These are phyloP conservation scores for Pythium sp. DNA, from an alignment of 352 stramenopile genomes.

Conservation along the genomic window DNA sequence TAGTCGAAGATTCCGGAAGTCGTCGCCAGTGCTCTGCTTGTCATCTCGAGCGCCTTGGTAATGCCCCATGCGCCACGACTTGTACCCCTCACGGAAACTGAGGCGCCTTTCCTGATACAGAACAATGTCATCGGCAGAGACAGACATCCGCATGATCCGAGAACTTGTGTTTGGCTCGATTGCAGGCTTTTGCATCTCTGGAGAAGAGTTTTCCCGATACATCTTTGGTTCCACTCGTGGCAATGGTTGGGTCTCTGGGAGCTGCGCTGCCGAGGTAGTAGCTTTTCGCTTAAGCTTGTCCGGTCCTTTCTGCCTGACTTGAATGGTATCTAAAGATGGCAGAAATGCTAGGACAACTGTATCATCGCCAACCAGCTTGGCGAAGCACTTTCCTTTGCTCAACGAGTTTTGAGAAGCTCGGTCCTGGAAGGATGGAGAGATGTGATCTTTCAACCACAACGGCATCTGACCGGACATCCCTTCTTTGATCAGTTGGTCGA, in stretches of 20 bases:
- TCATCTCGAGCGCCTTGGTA: constrained; percentile 70
- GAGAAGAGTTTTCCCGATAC: background rate
- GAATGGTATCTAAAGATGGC: constrained; percentile 56
- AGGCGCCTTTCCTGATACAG: constrained; percentile 75
- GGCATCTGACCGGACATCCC: constrained; percentile 60
- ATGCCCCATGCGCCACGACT: constrained; percentile 83
- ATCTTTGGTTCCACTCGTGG: constrained; percentile 5
- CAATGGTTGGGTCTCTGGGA: constrained; percentile 6
- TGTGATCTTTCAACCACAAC: constrained; percentile 64
- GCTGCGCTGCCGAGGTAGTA: constrained; percentile 5
- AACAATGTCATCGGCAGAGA: constrained; percentile 82
- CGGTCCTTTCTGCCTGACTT: constrained; percentile 34
- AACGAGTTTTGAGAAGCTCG: constrained; percentile 30
- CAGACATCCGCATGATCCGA: constrained; percentile 50
- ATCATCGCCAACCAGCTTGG: constrained; percentile 71
- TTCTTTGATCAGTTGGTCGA: constrained; percentile 39
- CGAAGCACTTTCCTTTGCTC: constrained; percentile 85
- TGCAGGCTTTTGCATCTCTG: background rate
- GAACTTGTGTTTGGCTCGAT: constrained; percentile 29
- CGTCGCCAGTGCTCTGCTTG: constrained; percentile 49
- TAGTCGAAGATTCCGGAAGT: constrained; percentile 45
- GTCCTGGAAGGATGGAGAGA: constrained; percentile 42
- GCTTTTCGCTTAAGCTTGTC: constrained; percentile 9
- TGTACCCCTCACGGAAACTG: constrained; percentile 83
- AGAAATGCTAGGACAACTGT: constrained; percentile 80